Percentiles rank a stretch among this genome's conserved stretches.
Conservation (phyloP, 2,329 filamentous ascomycete species). For the Neonectria sp. region DNA sequence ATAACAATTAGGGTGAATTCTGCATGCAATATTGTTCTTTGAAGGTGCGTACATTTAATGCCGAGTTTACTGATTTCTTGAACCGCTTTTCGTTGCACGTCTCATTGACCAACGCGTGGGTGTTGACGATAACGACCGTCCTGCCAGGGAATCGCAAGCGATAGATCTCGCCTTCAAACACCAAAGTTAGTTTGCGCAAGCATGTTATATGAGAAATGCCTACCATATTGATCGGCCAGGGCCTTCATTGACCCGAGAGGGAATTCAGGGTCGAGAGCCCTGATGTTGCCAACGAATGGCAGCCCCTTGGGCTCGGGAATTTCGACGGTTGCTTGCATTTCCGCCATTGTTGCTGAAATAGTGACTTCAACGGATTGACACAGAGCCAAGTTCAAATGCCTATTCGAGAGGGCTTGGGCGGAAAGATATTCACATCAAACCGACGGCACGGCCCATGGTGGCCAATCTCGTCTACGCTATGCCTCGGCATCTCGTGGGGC, state of each 20-base stretch:
- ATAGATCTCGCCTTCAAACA: slow-evolving; percentile 31
- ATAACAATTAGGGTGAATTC: background rate
- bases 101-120: slow-evolving; percentile 73
- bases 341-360: background rate
- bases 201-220: slow-evolving; percentile 26
- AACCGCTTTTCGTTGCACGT: slow-evolving; percentile 76
- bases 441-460: background rate
- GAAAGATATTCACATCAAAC: background rate
- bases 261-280: slow-evolving; percentile 70
- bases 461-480: slow-evolving; percentile 1
- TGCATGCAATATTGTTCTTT: background rate
- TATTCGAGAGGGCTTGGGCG: background rate
- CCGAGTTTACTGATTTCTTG: slow-evolving; percentile 66
- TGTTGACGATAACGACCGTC: slow-evolving; percentile 63
- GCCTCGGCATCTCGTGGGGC: slow-evolving; percentile 4
- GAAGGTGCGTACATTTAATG: slow-evolving; percentile 56
- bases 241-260: slow-evolving; percentile 67
- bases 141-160: slow-evolving; percentile 31
- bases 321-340: slow-evolving; percentile 49
- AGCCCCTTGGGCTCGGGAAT: slow-evolving; percentile 75
- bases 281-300: slow-evolving; percentile 75
- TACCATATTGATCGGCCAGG: slow-evolving; percentile 75
- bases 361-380: background rate
- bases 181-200: background rate
- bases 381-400: background rate